Base-by-base conservation (phyloP, 768 basidiomycete species). In the Coprinopsis marcescibilis region DNA sequence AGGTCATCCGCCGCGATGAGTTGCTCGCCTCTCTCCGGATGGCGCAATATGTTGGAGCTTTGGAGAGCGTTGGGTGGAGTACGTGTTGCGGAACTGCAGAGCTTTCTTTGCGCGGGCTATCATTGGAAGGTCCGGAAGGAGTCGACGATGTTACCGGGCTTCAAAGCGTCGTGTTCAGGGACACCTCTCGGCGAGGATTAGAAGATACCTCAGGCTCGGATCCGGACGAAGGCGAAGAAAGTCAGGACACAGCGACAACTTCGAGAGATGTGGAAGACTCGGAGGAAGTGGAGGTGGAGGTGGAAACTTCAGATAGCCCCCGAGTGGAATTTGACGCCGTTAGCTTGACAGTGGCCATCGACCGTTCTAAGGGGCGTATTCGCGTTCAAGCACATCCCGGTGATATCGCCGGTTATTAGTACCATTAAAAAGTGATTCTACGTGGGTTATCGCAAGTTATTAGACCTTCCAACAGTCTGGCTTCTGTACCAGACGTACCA, bases 11-110 rank as follows among this genome's bases (percentile, higher is more conserved):
- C 46, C 55, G 60, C 19, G 64, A 67, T 14, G 81, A 82, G 52
- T 64, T 80, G 1, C 55, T 64, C 19, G 78, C 75, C 5, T 75
- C 69, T 49, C 57, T 75, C 20, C 49, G 65, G 20, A 57, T 84
- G 20, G 75, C 72, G 2, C 63, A 60, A 46, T 63, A 63, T 39
- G 59, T 83, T 41, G 70, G 69, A 41, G 60, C 68, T 2, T 46
- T 83, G 12, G 55, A 63, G 43, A 68, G 60, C 1, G 61, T 82
- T 23, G 62, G 69, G 14, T 84, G 80, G 77, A 76, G 73, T 45
- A 72, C 80, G 0, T 74, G 73, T 51, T 74, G 77, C 51, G 52
- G 53, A 4, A 7, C 17, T 26, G 15, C 41, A 17, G 17, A 27
- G 19, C 8, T 4, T 8, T 17, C 24, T 13, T n/a, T n/a, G n/a